Base-by-base conservation (phyloP, 257 asterid species). In the Solanum etuberosum region DNA sequence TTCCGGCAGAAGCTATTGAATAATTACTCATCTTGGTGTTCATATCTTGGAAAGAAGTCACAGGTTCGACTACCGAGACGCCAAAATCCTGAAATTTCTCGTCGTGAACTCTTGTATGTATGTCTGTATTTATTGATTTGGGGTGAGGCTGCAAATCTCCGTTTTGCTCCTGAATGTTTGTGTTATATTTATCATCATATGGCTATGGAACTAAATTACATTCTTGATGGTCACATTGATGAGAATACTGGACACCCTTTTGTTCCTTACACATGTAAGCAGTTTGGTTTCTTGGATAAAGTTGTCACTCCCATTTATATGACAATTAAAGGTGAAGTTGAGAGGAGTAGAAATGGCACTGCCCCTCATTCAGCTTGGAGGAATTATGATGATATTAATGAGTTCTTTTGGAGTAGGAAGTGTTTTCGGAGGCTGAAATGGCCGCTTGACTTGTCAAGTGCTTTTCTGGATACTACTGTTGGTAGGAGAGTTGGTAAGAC, bases 301-400 rank as follows among this genome's bases (percentile, higher is more conserved):
- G 95, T 94, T 59, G 90, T 96, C 43, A 94, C 94, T 5, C 99
- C 98, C 7, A 87, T 96, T 87, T 96, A 94, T 81, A 83, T 54
- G 14, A 90, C 91, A 34, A 90, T 96, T 86, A 93, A 90, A 89
- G 93, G 95, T 8, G 99, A 96, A 92, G 98, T 93, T n/a, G 94
- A 86, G 68, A 92, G 98, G 91, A 96, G 99, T 89, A 91, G 98
- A 88, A 91, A 91, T 73, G 98, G 99, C 87, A 95, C 98, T 27
- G 98, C 98, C 25, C 99, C 99, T 4, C 98, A 95, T 92, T 93
- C 99, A 6, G 99, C 99, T 51, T 96, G 99, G 99, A 92, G 99
- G 89, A 96, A 96, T 85, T 96, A 95, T 91, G 99, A 96, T 91
- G 99, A 95, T 84, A 93, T 96, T 25, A 96, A 96, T 68, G 99